A percentile compares a stretch with the other conserved stretches of the same genome.
These are phyloP conservation scores for Lactuca saligna DNA, from an alignment of 129 eudicot species.

Conservation along the genomic window DNA sequence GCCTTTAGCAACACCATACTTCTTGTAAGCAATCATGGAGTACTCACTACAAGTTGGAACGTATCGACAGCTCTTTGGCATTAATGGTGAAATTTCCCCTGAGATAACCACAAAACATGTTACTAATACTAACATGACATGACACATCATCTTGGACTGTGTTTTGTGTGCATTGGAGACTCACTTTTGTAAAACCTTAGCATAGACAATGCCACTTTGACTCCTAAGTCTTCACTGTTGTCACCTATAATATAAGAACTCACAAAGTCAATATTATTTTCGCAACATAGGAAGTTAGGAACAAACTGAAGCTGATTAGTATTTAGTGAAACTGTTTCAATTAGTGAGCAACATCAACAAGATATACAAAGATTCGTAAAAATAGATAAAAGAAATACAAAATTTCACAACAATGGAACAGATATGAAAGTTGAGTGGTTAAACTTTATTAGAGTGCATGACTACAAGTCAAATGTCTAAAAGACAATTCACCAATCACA, in stretches of 20 bases:
- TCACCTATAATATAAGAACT: slow-evolving; percentile 23
- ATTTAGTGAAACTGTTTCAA: no score
- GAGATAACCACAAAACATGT: slow-evolving; percentile 19
- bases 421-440: no score
- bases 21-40: slow-evolving; percentile 97
- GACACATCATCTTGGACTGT: not conserved
- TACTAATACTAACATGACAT: not conserved
- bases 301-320: not conserved
- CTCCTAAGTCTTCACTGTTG: slow-evolving; percentile 51
- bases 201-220: slow-evolving; percentile 81
- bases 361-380: no score
- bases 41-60: slow-evolving; percentile 94
- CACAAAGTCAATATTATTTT: not conserved
- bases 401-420: no score
- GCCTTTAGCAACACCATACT: slow-evolving; percentile 83
- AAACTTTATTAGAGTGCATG: not conserved
- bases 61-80: slow-evolving; percentile 92
- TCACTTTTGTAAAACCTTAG: slow-evolving; percentile 88
- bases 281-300: not conserved
- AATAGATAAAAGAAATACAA: no score
- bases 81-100: slow-evolving; percentile 92
- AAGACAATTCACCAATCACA: not conserved
- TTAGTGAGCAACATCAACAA: no score
- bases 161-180: slow-evolving; percentile 12
- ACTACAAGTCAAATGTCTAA: not conserved